Base-by-base conservation (phyloP, 495 filamentous ascomycete genomes). In the Elasticomyces elasticus region DNA sequence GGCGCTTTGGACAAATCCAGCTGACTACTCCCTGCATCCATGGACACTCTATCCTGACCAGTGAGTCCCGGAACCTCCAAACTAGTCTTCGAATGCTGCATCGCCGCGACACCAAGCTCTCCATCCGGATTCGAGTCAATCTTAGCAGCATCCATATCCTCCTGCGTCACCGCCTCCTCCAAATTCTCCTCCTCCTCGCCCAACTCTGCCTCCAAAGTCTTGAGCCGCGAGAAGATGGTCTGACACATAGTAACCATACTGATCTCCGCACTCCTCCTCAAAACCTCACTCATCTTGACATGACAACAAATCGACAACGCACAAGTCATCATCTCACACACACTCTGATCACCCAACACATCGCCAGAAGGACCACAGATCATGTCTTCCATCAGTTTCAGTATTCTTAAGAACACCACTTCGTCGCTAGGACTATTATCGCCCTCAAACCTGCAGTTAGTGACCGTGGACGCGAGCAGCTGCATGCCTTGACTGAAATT, bases 261-360 rank as follows among this genome's bases (percentile, higher is more conserved):
- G 68, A 95, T 92, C 67, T 99, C 92, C 1, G 94, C 94, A 22
- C 89, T 91, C 55, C 89, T 78, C 50, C 90, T 78, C 17, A 99
- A 74, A 10, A 97, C 80, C 62, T 96, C 92, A 17, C 92, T 95
- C 47, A 99, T 78, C 46, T 90, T 80, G 51, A 83, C 80, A 69
- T 96, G 89, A 52, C 90, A 96, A 71, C 92, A 99, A 79, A 99
- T 97, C 66, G 89, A 95, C 56, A 99, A 68, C 3, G 90, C 94
- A 4, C 87, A 90, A 68, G 95, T 92, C 92, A 99, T 97, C 92
- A 99, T 97, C 64, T 95, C 87, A 64, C 92, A 99, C 11, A 99
- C 87, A 64, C 90, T 96, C 71, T 95, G 90, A 62, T 99, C 92
- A 28, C 91, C 89, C 2, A 72, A 77, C 1, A 97, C 74, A 52